These are phyloP conservation scores for Streptanthus diversifolius DNA, from an alignment of 345 rosid species.

Conservation along the genomic window DNA sequence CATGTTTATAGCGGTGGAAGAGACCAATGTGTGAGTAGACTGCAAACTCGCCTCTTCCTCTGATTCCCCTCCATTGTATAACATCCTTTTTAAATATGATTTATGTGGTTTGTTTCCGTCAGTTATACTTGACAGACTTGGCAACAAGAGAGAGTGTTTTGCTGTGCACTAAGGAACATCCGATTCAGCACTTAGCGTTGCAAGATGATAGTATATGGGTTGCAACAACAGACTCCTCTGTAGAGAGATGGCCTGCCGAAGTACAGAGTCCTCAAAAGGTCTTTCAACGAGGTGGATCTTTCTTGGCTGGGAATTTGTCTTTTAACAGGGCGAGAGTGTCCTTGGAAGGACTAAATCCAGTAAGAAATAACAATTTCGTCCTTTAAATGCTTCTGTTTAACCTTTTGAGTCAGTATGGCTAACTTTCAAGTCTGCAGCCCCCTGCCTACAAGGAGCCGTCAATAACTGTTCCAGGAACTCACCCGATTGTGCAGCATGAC, in stretches of 20 bases:
- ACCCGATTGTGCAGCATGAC: slow-evolving; percentile 93
- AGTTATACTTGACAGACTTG: slow-evolving; percentile 98
- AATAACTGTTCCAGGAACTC: slow-evolving; percentile 70
- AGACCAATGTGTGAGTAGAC: slow-evolving; percentile 84
- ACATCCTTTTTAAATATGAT: neutral
- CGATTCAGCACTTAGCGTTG: slow-evolving; percentile 79
- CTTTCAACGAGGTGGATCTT: slow-evolving; percentile 87
- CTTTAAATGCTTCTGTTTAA: neutral
- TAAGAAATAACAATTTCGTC: slow-evolving; percentile 42
- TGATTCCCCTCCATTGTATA: slow-evolving; percentile 10
- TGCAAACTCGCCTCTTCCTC: neutral
- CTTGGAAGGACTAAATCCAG: slow-evolving; percentile 87
- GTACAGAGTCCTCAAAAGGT: slow-evolving; percentile 78
- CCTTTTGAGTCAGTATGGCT: slow-evolving; percentile 5
- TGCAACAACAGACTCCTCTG: slow-evolving; percentile 90
- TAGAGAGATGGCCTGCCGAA: slow-evolving; percentile 92
- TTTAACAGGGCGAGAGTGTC: slow-evolving; percentile 97
- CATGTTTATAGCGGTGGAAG: slow-evolving; percentile 99
- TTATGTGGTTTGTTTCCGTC: slow-evolving; percentile 30
- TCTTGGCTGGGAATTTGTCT: slow-evolving; percentile 95
- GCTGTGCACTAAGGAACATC: slow-evolving; percentile 91
- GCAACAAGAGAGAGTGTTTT: slow-evolving; percentile 87
- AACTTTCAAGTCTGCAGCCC: slow-evolving; percentile 44
- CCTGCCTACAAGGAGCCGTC: slow-evolving; percentile 84
- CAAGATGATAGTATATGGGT: slow-evolving; percentile 93